Percentiles rank a stretch among this genome's conserved stretches.
These are phyloP conservation scores for Penicillium frequentans DNA, from an alignment of 2,329 filamentous ascomycete genomes.

Conservation along the genomic window DNA sequence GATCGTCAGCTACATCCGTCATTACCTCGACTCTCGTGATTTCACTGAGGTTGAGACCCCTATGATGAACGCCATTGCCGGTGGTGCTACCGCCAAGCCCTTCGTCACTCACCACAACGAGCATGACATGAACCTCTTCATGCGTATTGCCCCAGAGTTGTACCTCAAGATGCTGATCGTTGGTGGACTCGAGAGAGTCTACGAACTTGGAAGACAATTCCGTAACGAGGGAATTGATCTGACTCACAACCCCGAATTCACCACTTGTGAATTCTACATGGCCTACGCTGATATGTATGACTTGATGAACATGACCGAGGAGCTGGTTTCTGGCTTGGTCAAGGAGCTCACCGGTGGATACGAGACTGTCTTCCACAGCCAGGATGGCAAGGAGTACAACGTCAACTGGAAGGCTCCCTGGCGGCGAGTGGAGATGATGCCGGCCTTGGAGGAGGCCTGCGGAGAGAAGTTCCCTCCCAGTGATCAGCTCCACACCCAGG, in stretches of 20 bases:
- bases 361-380: slow-evolving; percentile 81
- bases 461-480: slow-evolving; percentile 93
- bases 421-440: slow-evolving; percentile 94
- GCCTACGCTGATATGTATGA: slow-evolving; percentile 92
- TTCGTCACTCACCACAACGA: slow-evolving; percentile 98
- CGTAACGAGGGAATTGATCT: slow-evolving; percentile 88
- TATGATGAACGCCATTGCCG: slow-evolving; percentile 95
- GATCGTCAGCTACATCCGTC: slow-evolving; percentile 85
- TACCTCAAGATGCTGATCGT: slow-evolving; percentile 97
- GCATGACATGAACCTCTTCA: slow-evolving; percentile 87
- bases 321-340: slow-evolving; percentile 85
- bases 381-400: slow-evolving; percentile 79
- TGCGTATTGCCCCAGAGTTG: slow-evolving; percentile 92
- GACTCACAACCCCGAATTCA: slow-evolving; percentile 98
- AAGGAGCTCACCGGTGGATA: slow-evolving; percentile 85
- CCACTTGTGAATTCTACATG: slow-evolving; percentile 95
- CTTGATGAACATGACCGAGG: slow-evolving; percentile 86
- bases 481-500: slow-evolving; percentile 83
- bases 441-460: slow-evolving; percentile 80
- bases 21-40: slow-evolving; percentile 81
- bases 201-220: slow-evolving; percentile 95
- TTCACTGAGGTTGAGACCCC: slow-evolving; percentile 96
- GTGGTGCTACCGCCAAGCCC: slow-evolving; percentile 91
- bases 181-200: slow-evolving; percentile 89
- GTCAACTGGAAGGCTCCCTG: slow-evolving; percentile 97